Conservation (phyloP, 2,329 filamentous ascomycete genomes). For the Hypoxylon sp. region DNA sequence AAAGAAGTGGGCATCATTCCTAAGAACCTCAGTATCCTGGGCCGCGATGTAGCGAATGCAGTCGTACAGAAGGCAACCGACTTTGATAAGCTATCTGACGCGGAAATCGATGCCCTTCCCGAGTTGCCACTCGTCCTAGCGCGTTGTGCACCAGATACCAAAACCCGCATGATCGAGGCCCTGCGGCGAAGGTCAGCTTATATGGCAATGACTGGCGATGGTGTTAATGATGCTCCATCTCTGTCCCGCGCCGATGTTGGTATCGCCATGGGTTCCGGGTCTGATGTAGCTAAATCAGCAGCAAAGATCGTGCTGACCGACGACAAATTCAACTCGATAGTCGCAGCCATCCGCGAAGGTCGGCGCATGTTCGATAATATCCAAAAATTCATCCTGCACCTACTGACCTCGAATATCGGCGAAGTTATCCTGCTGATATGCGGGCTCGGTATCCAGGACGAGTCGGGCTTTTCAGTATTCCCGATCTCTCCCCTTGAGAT, state of each 20-base stretch:
- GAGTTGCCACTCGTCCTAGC: slow-evolving; percentile 85
- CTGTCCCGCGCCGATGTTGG: slow-evolving; percentile 85
- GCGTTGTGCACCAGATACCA: slow-evolving; percentile 85
- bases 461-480: slow-evolving; percentile 79
- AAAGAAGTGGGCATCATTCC: slow-evolving; percentile 82
- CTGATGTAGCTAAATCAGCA: slow-evolving; percentile 86
- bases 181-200: slow-evolving; percentile 80
- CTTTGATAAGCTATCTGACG: slow-evolving; percentile 81
- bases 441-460: slow-evolving; percentile 84
- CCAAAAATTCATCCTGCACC: slow-evolving; percentile 85
- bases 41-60: slow-evolving; percentile 71
- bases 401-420: slow-evolving; percentile 84
- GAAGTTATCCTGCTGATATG: slow-evolving; percentile 85
- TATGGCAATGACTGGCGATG: slow-evolving; percentile 90
- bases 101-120: slow-evolving; percentile 79
- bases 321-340: slow-evolving; percentile 89
- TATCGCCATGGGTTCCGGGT: slow-evolving; percentile 91
- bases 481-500: slow-evolving; percentile 88
- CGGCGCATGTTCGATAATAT: slow-evolving; percentile 90
- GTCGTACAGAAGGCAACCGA: slow-evolving; percentile 81
- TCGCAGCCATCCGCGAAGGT: slow-evolving; percentile 84
- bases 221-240: slow-evolving; percentile 87
- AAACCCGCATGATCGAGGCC: slow-evolving; percentile 91
- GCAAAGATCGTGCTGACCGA: slow-evolving; percentile 86
- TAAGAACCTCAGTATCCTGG: slow-evolving; percentile 68